Conservation (phyloP, 2,329 filamentous ascomycete genomes). For the Diaporthe eres region DNA sequence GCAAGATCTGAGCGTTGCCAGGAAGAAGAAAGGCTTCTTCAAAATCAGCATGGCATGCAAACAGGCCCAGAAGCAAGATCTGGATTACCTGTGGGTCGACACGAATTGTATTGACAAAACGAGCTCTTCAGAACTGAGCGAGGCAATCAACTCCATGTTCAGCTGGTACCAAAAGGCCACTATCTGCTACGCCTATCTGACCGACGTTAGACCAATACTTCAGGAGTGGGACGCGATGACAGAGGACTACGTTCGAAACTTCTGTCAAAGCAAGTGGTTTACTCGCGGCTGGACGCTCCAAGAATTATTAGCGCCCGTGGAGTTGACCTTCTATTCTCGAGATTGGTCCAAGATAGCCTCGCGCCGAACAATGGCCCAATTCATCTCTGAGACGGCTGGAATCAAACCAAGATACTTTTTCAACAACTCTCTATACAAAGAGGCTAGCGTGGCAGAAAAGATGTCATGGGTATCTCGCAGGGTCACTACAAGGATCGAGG, state of each 20-base stretch:
- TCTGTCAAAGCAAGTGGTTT: conserved; percentile 28
- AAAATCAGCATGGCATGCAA: conserved; percentile 39
- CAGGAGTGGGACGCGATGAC: background rate
- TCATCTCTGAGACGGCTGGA: conserved; percentile 25
- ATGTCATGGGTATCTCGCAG: conserved; percentile 48
- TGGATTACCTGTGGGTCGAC: conserved; percentile 45
- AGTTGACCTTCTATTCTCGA: conserved; percentile 33
- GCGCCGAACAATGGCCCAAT: background rate
- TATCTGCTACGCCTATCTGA: conserved; percentile 44
- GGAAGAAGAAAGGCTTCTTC: conserved; percentile 32
- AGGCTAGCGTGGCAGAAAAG: conserved; percentile 41
- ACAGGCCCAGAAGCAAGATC: conserved; percentile 22
- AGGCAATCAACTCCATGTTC: conserved; percentile 44
- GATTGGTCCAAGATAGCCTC: conserved; percentile 30
- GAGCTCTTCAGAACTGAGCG: conserved; percentile 45
- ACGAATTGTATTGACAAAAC: conserved; percentile 49
- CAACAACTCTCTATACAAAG: too few species aligned
- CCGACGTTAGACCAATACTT: conserved; percentile 39
- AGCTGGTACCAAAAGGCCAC: conserved; percentile 43
- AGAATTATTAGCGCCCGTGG: conserved; percentile 38
- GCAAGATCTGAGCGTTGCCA: background rate
- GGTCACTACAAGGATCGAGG: conserved; percentile 44
- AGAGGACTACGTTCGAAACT: background rate
- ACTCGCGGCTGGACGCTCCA: conserved; percentile 24
- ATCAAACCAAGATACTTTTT: conserved; percentile 13